Conservation (phyloP, 352 stramenopile genomes). For the Globisporangium canariense region DNA sequence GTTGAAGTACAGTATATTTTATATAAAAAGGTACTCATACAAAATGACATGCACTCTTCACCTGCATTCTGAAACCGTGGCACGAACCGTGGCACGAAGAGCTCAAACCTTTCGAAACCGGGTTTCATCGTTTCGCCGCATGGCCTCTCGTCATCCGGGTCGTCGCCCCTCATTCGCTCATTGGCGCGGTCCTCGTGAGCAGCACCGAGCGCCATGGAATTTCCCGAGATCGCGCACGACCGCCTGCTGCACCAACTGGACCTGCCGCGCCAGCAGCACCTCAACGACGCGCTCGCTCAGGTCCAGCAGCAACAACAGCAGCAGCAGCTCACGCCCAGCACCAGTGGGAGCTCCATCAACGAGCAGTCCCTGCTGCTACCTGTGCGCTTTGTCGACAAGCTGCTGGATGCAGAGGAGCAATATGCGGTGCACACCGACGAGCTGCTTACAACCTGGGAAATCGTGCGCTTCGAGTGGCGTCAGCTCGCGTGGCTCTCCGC, state of each 20-base stretch:
- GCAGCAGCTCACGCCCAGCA: slow-evolving; percentile 3
- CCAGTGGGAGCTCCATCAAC: slow-evolving; percentile 4
- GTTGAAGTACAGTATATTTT: not conserved
- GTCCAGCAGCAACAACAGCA: slow-evolving; percentile 12
- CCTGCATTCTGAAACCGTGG: not conserved
- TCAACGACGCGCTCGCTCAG: slow-evolving; percentile 19
- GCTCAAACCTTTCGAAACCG: not conserved
- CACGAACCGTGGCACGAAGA: not conserved
- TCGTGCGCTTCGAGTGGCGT: slow-evolving; percentile 18
- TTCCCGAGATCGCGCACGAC: slow-evolving; percentile 26
- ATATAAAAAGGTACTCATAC: not conserved
- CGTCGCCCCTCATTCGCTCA: not conserved
- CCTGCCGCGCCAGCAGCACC: slow-evolving; percentile 26
- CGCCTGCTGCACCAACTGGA: slow-evolving; percentile 30
- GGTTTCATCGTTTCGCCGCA: too few species aligned
- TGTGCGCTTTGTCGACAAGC: slow-evolving; percentile 18
- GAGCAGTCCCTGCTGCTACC: slow-evolving; percentile 29
- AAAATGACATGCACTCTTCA: not conserved
- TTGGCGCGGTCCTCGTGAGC: not conserved
- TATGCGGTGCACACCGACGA: slow-evolving; percentile 25
- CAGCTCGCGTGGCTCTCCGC: slow-evolving; percentile 17
- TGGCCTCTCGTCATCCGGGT: not conserved
- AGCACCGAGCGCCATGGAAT: slow-evolving; percentile 20
- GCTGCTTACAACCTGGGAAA: slow-evolving; percentile 15
- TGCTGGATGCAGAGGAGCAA: slow-evolving; percentile 25